These are phyloP conservation scores for Amanita polypyramis DNA, from an alignment of 768 basidiomycete species.

Conservation along the genomic window DNA sequence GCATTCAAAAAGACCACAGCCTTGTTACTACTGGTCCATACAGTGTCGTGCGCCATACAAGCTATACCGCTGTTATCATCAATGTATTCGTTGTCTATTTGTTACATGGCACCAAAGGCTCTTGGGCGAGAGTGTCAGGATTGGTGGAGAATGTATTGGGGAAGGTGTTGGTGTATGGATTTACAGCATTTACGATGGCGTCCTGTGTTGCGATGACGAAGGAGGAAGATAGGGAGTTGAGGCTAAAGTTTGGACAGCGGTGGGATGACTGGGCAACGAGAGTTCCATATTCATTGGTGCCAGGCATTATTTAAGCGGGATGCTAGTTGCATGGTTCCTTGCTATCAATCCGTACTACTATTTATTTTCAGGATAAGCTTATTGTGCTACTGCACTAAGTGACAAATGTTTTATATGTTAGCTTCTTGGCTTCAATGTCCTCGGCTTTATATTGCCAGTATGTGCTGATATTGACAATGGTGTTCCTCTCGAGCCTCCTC, in stretches of 20 bases:
- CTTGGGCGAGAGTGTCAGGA: conserved; percentile 25
- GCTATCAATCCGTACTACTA: too few relatives aligned
- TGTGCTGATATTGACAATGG: too few relatives aligned
- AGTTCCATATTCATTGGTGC: conserved; percentile 25
- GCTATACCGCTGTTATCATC: conserved; percentile 20
- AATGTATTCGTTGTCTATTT: conserved; percentile 19
- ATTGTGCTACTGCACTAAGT: too few relatives aligned
- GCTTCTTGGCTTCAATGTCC: too few relatives aligned
- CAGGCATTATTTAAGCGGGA: conserved; percentile 14
- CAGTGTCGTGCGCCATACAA: conserved; percentile 20
- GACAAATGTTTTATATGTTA: too few relatives aligned
- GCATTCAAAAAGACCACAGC: conserved; percentile 19
- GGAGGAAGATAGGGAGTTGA: conserved; percentile 26
- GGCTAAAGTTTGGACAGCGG: conserved; percentile 19
- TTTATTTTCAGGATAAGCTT: too few relatives aligned
- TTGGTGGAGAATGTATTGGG: conserved; percentile 17
- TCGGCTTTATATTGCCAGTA: too few relatives aligned
- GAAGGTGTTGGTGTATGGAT: conserved; percentile 16
- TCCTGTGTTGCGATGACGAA: conserved; percentile 18
- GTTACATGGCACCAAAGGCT: conserved; percentile 16
- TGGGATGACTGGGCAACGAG: conserved; percentile 20
- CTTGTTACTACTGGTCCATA: conserved; percentile 19
- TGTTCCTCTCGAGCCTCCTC: too few relatives aligned
- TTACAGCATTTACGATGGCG: conserved; percentile 15
- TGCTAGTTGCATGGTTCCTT: too few relatives aligned